phyloP scores from a whole-genome alignment of 1,284 basidiomycete genomes.

The Trametes hirsuta region DNA sequence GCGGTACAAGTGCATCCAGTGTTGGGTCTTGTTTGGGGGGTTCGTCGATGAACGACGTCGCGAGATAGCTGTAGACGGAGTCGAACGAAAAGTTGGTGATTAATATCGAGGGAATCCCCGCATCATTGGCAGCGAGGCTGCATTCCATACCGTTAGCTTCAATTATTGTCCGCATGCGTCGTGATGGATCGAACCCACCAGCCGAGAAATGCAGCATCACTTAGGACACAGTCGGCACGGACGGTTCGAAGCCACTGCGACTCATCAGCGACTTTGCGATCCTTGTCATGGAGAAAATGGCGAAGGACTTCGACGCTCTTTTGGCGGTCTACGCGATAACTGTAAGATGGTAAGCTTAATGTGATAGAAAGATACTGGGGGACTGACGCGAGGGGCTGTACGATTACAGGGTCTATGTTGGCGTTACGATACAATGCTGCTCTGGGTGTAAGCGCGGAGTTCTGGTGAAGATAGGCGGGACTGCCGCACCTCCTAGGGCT shows the following conservation, averaged over 20 bases:
- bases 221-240: constrained; percentile 63
- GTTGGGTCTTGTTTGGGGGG: constrained; percentile 5
- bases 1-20: constrained; percentile 7
- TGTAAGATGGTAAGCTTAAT: constrained; percentile 22
- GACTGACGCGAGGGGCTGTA: constrained; percentile 71
- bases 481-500: constrained; percentile 43
- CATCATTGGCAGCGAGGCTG: constrained; percentile 68
- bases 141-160: background rate
- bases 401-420: constrained; percentile 73
- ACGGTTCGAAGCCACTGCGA: constrained; percentile 57
- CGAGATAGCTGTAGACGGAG: constrained; percentile 76
- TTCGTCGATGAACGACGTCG: constrained; percentile 25
- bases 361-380: background rate
- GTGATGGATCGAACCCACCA: constrained; percentile 53
- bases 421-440: constrained; percentile 63
- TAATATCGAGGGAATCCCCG: constrained; percentile 66
- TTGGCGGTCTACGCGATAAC: constrained; percentile 70
- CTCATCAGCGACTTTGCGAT: constrained; percentile 58
- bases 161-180: too few species aligned
- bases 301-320: constrained; percentile 68
- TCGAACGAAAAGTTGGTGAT: constrained; percentile 85
- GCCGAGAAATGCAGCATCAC: constrained; percentile 78
- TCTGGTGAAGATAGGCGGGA: background rate
- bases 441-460: background rate
- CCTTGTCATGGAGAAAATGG: constrained; percentile 59